Conservation (phyloP, 176 grass and related monocot genomes). For the Oryza coarctata region DNA sequence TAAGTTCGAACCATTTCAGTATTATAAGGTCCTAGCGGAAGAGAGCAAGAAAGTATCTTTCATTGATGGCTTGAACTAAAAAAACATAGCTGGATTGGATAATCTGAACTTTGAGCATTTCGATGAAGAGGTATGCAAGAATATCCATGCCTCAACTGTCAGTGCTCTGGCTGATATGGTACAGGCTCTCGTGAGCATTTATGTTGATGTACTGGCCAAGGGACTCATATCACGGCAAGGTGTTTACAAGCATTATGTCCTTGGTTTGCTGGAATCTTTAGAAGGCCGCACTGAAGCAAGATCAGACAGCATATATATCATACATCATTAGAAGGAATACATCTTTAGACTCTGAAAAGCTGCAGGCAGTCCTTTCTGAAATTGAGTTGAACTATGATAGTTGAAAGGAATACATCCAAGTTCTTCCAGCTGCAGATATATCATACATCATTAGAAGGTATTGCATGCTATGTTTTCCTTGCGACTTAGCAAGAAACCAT, state of each 20-base stretch:
- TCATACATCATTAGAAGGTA: constrained; percentile 61
- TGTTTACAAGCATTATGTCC: constrained; percentile 90
- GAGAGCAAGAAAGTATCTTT: constrained; percentile 84
- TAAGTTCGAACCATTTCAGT: constrained; percentile 73
- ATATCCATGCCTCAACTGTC: constrained; percentile 65
- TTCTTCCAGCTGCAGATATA: constrained; percentile 68
- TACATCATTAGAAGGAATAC: too few species aligned
- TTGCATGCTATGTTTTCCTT: constrained; percentile 73
- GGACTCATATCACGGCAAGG: constrained; percentile 77
- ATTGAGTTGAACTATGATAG: constrained; percentile 83
- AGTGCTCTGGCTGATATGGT: constrained; percentile 69
- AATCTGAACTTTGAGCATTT: constrained; percentile 96
- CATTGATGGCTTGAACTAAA: constrained; percentile 79
- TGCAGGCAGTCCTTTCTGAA: constrained; percentile 60
- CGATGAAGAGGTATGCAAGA: constrained; percentile 94
- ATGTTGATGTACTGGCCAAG: constrained; percentile 67
- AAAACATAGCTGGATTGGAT: constrained; percentile 85
- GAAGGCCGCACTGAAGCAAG: constrained; percentile 84
- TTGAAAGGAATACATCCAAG: constrained; percentile 73
- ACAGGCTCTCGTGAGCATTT: constrained; percentile 73
- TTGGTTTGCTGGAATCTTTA: constrained; percentile 77
- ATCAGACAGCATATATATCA: constrained; percentile 59
- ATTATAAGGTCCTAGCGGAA: constrained; percentile 91
- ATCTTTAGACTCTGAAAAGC: constrained; percentile 59
- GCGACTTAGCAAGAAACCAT: constrained; percentile 54